phyloP scores from a whole-genome alignment of 352 stramenopile genomes.

The Phytopythium kandeliae region DNA sequence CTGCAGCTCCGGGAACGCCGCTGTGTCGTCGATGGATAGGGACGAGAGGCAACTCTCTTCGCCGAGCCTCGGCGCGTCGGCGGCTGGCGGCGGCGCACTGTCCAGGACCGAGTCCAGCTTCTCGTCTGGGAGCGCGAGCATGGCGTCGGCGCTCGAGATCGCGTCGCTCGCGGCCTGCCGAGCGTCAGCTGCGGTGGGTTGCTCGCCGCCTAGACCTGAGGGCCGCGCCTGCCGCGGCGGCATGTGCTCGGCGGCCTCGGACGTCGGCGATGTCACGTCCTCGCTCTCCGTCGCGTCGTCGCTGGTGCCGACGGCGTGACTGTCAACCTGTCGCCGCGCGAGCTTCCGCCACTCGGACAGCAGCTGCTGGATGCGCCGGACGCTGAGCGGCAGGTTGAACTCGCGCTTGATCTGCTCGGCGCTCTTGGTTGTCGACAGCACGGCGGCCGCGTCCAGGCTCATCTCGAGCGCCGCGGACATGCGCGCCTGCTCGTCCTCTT shows the following conservation, averaged over 20 bases:
- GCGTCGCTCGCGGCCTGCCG: background rate
- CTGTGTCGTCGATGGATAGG: slow-evolving; percentile 1
- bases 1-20: slow-evolving; percentile 4
- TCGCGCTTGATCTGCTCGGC: slow-evolving; percentile 40
- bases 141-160: slow-evolving; percentile 2
- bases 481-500: background rate
- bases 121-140: background rate
- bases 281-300: background rate
- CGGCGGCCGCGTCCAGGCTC: background rate
- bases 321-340: slow-evolving; percentile 24
- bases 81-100: no score
- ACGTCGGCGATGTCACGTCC: background rate
- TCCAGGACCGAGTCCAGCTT: background rate
- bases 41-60: slow-evolving; percentile 1
- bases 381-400: slow-evolving; percentile 44
- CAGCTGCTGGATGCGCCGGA: slow-evolving; percentile 49
- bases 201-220: background rate
- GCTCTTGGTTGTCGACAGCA: slow-evolving; percentile 22
- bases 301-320: slow-evolving; percentile 3
- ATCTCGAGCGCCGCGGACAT: slow-evolving; percentile 1
- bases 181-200: background rate
- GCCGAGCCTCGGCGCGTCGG: background rate
- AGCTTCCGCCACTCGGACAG: slow-evolving; percentile 41
- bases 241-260: background rate
- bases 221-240: background rate